Base-by-base conservation (phyloP, 2,329 filamentous ascomycete genomes). In the Lasiodiplodia gonubiensis region DNA sequence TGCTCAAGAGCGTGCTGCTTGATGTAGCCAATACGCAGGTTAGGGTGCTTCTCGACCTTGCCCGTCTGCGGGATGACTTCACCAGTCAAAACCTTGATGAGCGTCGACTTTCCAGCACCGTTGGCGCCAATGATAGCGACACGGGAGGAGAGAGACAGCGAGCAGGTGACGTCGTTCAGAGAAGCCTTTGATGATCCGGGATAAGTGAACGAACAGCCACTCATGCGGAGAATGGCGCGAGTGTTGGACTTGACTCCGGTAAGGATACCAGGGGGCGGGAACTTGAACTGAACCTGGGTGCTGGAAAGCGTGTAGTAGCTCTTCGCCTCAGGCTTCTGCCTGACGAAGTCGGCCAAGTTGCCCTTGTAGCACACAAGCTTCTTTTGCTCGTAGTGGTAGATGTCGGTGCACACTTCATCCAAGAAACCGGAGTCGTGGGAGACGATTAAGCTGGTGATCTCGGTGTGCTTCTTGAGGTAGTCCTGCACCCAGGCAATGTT, bases 1-100 rank as follows among this genome's bases (percentile, higher is more conserved):
- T 99, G 95, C 85, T 99, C 95, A 14, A 99, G 86, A 53, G 95
- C 95, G 80, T 99, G 95, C 84, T 99, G 95, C 85, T 98, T 98
- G 84, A 99, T 98, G 85, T 99, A 99, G 66, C 95, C 95, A 74
- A 99, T 97, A 86, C 95, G 94, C 76, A 99, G 83, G 80, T 99
- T 99, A 72, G 95, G 95, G 80, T 99, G 95, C 85, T 98, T 98
- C 85, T 98, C 94, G 27, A 99, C 95, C 78, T 89, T 92, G 70
- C 95, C 95, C 23, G 82, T 81, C 70, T 91, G 91, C 18, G 92
- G 95, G 71, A 97, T 90, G 23, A 90, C 88, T 80, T 98, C 95
- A 72, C 94, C 95, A 12, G 95, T 99, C 68, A 99, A 86, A 69
- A 99, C 86, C 85, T 99, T 99, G 84, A 99, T 97, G 70, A 99